Evolutionary conservation across 345 rosid genomes (phyloP).

Genomic region (Salix dunnii): DNA sequence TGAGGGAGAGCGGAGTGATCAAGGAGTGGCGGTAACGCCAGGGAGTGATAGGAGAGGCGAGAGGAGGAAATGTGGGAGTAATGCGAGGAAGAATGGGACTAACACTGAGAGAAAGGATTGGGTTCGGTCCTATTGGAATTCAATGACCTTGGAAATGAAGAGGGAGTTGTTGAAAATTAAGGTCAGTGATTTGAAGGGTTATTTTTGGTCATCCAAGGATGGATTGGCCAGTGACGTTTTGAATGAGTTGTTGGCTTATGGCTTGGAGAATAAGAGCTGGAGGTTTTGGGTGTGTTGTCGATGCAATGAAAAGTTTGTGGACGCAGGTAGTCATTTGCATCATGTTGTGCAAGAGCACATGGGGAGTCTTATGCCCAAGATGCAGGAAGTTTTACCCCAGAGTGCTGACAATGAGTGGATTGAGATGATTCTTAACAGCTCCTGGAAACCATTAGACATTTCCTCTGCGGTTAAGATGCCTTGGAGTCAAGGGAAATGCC

Average conservation of each 20-base stretch:
- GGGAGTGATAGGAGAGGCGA: slow-evolving; percentile 63
- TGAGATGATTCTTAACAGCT: slow-evolving; percentile 62
- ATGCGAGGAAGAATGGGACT: slow-evolving; percentile 49
- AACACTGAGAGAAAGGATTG: slow-evolving; percentile 60
- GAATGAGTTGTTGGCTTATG: slow-evolving; percentile 57
- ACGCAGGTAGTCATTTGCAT: slow-evolving; percentile 68
- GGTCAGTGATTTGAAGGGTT: slow-evolving; percentile 56
- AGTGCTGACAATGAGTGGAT: slow-evolving; percentile 58
- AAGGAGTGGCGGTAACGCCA: slow-evolving; percentile 39
- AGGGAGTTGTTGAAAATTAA: slow-evolving; percentile 57
- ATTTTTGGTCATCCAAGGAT: slow-evolving; percentile 60
- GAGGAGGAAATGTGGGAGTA: slow-evolving; percentile 59
- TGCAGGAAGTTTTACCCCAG: slow-evolving; percentile 78
- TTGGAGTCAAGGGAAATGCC: slow-evolving; percentile 41
- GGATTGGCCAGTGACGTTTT: slow-evolving; percentile 51
- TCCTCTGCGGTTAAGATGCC: slow-evolving; percentile 59
- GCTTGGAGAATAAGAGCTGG: slow-evolving; percentile 62
- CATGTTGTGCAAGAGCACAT: slow-evolving; percentile 78
- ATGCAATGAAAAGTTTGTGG: slow-evolving; percentile 58
- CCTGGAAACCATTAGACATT: slow-evolving; percentile 90
- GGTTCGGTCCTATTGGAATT: slow-evolving; percentile 69
- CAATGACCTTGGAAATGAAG: slow-evolving; percentile 53
- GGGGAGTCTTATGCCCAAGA: slow-evolving; percentile 62
- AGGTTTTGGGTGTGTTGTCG: slow-evolving; percentile 74
- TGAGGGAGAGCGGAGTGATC: slow-evolving; percentile 43